Conservation (phyloP, 2,329 filamentous ascomycete genomes). For the Cytospora mali region DNA sequence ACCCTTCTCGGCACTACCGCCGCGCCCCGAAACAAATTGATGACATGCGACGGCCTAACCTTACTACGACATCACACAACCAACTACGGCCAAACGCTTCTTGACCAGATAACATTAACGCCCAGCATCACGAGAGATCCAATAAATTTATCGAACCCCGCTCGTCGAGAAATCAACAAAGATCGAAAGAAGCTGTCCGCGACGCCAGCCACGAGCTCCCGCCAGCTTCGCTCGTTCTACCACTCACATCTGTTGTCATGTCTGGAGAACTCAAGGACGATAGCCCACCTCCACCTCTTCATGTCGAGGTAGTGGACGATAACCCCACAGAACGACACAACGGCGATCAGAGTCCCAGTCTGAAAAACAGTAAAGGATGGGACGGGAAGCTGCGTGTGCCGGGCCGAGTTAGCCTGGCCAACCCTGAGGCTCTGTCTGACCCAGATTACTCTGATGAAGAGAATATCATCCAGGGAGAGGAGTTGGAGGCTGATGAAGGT, state of each 20-base stretch:
- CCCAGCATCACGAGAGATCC: neutral
- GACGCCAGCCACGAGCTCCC: neutral
- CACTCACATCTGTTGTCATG: conserved; percentile 39
- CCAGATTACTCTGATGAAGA: conserved; percentile 79
- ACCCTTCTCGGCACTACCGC: neutral
- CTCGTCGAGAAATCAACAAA: neutral
- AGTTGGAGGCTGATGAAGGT: conserved; percentile 84
- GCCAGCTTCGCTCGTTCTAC: neutral
- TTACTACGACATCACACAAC: neutral
- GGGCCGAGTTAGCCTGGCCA: conserved; percentile 68
- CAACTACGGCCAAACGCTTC: neutral
- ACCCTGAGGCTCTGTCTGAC: conserved; percentile 82
- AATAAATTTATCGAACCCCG: neutral
- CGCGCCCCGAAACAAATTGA: neutral
- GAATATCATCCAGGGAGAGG: conserved; percentile 69
- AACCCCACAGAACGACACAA: conserved; percentile 43
- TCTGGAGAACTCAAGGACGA: conserved; percentile 40
- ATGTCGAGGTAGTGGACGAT: conserved; percentile 54
- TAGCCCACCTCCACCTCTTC: conserved; percentile 41
- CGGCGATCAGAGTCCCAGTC: conserved; percentile 48
- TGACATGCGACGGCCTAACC: neutral
- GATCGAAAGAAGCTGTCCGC: neutral
- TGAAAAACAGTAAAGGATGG: conserved; percentile 71
- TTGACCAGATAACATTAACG: neutral
- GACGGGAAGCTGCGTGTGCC: conserved; percentile 81